A percentile compares a stretch with the other conserved stretches of the same genome.
Evolutionary conservation across 306 rosid genomes (phyloP).

Genomic region (Trifolium pratense): DNA sequence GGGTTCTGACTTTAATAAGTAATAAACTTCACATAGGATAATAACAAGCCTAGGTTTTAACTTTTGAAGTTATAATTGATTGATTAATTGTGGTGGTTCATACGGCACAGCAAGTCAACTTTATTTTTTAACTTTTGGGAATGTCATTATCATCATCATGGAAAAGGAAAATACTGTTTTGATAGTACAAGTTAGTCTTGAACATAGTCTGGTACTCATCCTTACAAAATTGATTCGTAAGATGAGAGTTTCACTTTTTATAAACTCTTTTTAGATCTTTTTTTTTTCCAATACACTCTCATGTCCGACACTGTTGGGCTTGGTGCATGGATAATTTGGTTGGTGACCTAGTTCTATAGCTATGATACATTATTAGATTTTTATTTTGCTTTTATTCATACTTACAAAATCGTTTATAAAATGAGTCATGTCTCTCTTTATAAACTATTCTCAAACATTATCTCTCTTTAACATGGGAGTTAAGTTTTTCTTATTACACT

Average conservation of each 20-base stretch:
- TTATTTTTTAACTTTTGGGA: neutral
- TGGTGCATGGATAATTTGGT: neutral
- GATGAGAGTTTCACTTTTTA: neutral
- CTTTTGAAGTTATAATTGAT: conserved; percentile 27
- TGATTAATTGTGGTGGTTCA: conserved; percentile 22
- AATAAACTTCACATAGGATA: conserved; percentile 33
- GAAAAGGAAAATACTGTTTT: no score
- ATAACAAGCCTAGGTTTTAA: conserved; percentile 19
- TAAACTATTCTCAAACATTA: neutral
- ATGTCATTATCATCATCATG: neutral
- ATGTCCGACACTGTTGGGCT: neutral
- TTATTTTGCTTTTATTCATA: neutral
- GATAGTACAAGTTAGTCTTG: neutral
- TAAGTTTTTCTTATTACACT: neutral
- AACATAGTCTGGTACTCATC: no score
- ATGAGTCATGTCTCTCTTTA: no score
- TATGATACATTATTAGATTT: no score
- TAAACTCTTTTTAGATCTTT: no score
- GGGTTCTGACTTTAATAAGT: conserved; percentile 36
- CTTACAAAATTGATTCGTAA: no score
- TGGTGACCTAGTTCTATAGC: no score
- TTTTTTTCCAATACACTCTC: neutral
- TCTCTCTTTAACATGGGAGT: neutral
- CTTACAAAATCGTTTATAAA: neutral
- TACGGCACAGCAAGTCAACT: neutral